A percentile compares a stretch with the other conserved stretches of the same genome.
These are phyloP conservation scores for Fusarium subglutinans DNA, from an alignment of 2,329 filamentous ascomycete genomes.

Conservation along the genomic window DNA sequence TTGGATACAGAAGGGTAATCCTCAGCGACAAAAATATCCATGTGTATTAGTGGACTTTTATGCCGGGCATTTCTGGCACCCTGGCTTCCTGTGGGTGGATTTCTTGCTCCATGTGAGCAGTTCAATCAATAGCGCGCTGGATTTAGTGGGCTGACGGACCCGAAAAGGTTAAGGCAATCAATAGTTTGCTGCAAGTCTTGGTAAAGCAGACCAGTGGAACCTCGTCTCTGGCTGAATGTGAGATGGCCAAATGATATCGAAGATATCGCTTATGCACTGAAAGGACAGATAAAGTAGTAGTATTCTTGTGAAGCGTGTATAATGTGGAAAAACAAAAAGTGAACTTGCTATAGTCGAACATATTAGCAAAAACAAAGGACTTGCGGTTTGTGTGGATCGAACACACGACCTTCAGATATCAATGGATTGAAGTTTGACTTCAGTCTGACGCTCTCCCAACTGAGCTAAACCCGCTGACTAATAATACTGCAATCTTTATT, in stretches of 20 bases:
- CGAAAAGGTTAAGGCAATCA: background rate
- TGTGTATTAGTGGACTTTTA: rapidly evolving
- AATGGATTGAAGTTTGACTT: background rate
- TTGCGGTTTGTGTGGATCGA: constrained; percentile 9
- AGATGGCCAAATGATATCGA: background rate
- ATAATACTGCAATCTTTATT: background rate
- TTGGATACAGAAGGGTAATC: no score
- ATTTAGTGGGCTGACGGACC: background rate
- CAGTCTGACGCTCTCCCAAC: constrained; percentile 15
- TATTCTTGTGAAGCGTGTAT: rapidly evolving
- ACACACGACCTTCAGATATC: background rate
- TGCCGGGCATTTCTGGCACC: background rate
- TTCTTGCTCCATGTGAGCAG: background rate
- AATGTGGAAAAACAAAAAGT: background rate
- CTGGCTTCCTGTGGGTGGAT: rapidly evolving
- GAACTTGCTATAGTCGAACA: background rate
- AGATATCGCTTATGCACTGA: background rate
- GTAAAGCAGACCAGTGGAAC: background rate
- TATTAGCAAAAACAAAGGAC: rapidly evolving
- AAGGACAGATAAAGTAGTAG: background rate
- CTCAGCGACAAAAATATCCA: rapidly evolving
- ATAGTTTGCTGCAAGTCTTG: background rate
- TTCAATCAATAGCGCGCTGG: background rate
- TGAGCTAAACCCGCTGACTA: constrained; percentile 22
- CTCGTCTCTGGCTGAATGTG: background rate